Evolutionary conservation across 208 protist species (phyloP), one percentile per base, ranked within the genome.

Genomic region (Wallacemonas rigidus): DNA sequence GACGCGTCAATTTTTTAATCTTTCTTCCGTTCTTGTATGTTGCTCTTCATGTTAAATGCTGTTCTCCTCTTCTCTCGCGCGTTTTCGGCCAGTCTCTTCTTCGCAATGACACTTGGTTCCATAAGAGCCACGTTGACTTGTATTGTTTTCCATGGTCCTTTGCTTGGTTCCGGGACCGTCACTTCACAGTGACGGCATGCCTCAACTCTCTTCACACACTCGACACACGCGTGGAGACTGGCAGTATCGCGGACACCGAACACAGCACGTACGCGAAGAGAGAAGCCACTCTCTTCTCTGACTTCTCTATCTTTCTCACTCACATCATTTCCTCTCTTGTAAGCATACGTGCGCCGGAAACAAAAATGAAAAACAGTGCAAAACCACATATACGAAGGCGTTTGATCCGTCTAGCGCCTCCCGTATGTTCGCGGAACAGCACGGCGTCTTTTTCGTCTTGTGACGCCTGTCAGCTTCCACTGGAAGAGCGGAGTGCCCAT

Each of bases 1-100:
- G 26, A 26, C 26, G 26, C 26, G 26, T 26, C 26, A 26, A 26
- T 26, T 26, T 26, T 26, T 26, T 1, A 26, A 26, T 26, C 0
- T 26, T 26, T 26, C 26, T 26, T 47, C 44, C 62, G 15, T 61
- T 17, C 44, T 45, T 45, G 35, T 63, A 39, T 69, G 71, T 63
- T 65, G 35, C 43, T 6, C 61, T 47, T 62, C 35, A 36, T 17
- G 63, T 40, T 45, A 65, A 55, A 64, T 47, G 41, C 35, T 45
- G 15, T 56, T 64, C 43, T 69, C 15, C 35, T 57, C 51, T 69
- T 71, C 61, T 79, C 57, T 38, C 74, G 45, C 26, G 75, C 61
- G 64, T 68, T 76, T 56, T 70, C 36, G 53, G 35, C 35, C 55
- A 9, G 9, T 61, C 40, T 2, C 17, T 48, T 71, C 43, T 61